Conservation (phyloP, 2,329 filamentous ascomycete genomes). For the Penicillium nordicum region DNA sequence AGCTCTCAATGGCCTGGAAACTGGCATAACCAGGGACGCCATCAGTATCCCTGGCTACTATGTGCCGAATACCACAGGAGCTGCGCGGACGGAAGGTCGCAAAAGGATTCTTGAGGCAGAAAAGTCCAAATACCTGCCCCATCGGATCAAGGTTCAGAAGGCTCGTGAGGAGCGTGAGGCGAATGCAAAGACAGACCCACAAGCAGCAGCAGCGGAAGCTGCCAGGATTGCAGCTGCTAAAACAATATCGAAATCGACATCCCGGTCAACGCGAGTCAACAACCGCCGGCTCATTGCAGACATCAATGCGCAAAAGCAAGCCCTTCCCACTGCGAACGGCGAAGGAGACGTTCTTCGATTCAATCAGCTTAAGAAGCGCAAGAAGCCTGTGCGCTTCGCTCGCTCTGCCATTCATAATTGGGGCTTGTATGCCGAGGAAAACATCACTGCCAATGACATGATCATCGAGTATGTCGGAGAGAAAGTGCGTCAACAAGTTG, state of each 20-base stretch:
- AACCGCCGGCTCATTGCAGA: slow-evolving; percentile 93
- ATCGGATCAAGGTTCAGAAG: slow-evolving; percentile 94
- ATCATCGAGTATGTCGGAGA: slow-evolving; percentile 99
- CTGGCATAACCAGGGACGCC: slow-evolving; percentile 52
- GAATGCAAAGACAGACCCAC: slow-evolving; percentile 62
- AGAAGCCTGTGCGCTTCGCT: slow-evolving; percentile 98
- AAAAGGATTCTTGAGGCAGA: slow-evolving; percentile 96
- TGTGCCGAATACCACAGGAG: slow-evolving; percentile 79
- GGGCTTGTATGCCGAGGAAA: slow-evolving; percentile 96
- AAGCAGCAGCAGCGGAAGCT: slow-evolving; percentile 64
- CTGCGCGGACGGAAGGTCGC: slow-evolving; percentile 85
- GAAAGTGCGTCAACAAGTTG: slow-evolving; percentile 92
- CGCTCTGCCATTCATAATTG: slow-evolving; percentile 98
- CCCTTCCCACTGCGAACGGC: slow-evolving; percentile 61
- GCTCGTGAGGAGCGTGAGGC: slow-evolving; percentile 85
- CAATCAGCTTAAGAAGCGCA: slow-evolving; percentile 98
- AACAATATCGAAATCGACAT: slow-evolving; percentile 79
- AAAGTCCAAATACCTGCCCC: slow-evolving; percentile 96
- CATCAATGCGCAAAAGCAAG: slow-evolving; percentile 89
- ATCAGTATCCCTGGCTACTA: slow-evolving; percentile 67
- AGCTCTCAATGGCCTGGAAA: slow-evolving; percentile 59
- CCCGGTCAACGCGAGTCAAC: slow-evolving; percentile 89
- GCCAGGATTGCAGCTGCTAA: slow-evolving; percentile 75
- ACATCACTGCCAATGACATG: slow-evolving; percentile 96
- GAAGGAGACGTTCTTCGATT: slow-evolving; percentile 93